These are phyloP conservation scores for Quercus phellos DNA, from an alignment of 331 rosid species.

Conservation along the genomic window DNA sequence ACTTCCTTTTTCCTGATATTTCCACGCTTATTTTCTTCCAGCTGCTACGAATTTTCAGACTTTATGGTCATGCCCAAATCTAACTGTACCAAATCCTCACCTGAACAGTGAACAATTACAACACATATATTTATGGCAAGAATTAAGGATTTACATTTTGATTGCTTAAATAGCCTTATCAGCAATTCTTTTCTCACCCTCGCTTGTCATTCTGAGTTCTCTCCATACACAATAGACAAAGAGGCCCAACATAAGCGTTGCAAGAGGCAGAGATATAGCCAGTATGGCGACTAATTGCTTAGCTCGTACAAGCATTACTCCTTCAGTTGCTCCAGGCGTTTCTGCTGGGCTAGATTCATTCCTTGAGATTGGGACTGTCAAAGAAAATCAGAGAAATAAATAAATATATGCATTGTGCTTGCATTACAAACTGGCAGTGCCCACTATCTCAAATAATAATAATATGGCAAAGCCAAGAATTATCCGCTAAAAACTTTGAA, in stretches of 20 bases:
- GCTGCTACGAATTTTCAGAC: neutral
- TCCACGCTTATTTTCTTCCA: neutral
- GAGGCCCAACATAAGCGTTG: neutral
- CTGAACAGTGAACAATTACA: neutral
- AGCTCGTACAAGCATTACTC: too few species aligned
- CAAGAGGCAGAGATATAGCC: neutral
- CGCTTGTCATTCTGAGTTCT: neutral
- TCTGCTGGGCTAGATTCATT: neutral
- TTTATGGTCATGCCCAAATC: neutral
- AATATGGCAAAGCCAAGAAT: too few species aligned
- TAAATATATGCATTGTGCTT: neutral
- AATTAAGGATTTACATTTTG: neutral
- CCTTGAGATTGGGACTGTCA: neutral
- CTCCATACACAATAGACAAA: neutral
- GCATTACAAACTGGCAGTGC: neutral
- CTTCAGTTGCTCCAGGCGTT: too few species aligned
- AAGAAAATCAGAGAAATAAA: neutral
- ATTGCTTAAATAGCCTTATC: neutral
- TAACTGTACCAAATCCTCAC: neutral
- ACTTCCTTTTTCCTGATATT: neutral
- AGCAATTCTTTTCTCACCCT: slow-evolving; percentile 22
- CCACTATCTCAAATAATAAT: neutral
- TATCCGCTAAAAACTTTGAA: too few species aligned
- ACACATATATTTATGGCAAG: too few species aligned
- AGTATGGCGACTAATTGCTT: neutral